Base-by-base conservation (phyloP, 1,139 yeast species). In the Suhomyces bokatorum region DNA sequence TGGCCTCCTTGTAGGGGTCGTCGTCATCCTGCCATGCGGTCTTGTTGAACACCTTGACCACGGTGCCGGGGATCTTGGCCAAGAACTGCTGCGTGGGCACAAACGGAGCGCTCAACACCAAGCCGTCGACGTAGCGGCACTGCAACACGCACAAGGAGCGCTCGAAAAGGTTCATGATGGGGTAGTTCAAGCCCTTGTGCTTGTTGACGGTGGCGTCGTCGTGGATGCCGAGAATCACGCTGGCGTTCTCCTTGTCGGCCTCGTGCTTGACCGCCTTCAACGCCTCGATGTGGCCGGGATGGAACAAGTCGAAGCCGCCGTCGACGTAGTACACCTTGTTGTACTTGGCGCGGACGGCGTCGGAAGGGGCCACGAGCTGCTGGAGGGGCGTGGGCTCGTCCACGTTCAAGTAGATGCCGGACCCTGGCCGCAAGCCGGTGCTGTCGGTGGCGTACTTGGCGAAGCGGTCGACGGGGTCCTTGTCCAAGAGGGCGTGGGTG, bases 281-380 rank as follows among this genome's bases (percentile, higher is more conserved):
- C 11, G 83, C 81, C 57, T 83, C 87, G 51, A 91, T 88, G 61
- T 93, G 97, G 14, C 97, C 98, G 26, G 96, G 91, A 61, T 90
- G 91, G 66, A 93, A 90, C 50, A 93, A 73, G 64, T 93, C 99
- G 68, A 90, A 93, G 1, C 87, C 87, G 16, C 98, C 98, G 56
- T 85, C 90, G 9, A 87, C 77, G 57, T 86, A 88, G 45, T 71
- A 75, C 11, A 79, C 65, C 29, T 56, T 43, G 56, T 56, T 37
- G 74, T 68, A 44, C 55, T 53, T 17, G 67, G 71, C 11, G 67
- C 42, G 43, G 43, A 50, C 51, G 3, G 42, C 43, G 16, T 40
- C 48, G 1, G 68, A 62, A 3, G 80, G 77, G 24, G 60, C 56
- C 1, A 78, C 75, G 6, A 78, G 48, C 29, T 60, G 57, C n/a